A percentile compares a stretch with the other conserved stretches of the same genome.
Conservation (phyloP, 2,329 filamentous ascomycete genomes). For the Alternaria sp. region DNA sequence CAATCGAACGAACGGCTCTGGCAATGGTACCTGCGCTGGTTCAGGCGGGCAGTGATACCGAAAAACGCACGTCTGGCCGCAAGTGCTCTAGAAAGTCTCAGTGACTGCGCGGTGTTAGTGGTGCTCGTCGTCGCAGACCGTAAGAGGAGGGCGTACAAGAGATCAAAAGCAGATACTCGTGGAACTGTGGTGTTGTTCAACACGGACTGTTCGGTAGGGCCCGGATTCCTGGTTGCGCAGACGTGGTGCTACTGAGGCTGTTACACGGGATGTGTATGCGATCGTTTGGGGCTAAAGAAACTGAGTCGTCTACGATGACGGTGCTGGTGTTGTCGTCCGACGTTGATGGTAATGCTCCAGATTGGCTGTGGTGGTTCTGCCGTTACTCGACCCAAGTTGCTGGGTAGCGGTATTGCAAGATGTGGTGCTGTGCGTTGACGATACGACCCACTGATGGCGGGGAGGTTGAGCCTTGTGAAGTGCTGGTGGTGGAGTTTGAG, state of each 20-base stretch:
- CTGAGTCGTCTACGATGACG: conserved; percentile 33
- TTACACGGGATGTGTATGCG: conserved; percentile 47
- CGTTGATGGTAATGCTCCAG: conserved; percentile 25
- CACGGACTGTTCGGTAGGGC: conserved; percentile 47
- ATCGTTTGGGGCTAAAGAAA: conserved; percentile 42
- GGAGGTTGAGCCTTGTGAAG: conserved; percentile 24
- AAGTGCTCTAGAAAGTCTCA: conserved; percentile 54
- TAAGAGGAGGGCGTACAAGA: conserved; percentile 49
- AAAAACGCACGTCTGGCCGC: conserved; percentile 52
- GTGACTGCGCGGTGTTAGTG: conserved; percentile 47
- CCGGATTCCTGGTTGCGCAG: conserved; percentile 57
- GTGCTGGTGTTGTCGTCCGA: conserved; percentile 38
- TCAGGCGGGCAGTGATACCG: conserved; percentile 48
- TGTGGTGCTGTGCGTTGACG: conserved; percentile 44
- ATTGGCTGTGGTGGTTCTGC: conserved; percentile 32
- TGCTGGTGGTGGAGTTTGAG: conserved; percentile 45
- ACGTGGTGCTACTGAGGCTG: conserved; percentile 52
- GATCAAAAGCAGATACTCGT: conserved; percentile 46
- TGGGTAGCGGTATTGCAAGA: conserved; percentile 39
- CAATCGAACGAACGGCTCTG: conserved; percentile 34
- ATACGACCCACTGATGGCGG: conserved; percentile 28
- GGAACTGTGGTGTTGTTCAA: conserved; percentile 46
- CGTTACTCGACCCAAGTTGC: conserved; percentile 29
- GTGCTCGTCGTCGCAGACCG: conserved; percentile 45
- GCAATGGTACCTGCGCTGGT: conserved; percentile 48